Evolutionary conservation across 352 stramenopile species (phyloP).

Genomic region (Globisporangium spiculum): DNA sequence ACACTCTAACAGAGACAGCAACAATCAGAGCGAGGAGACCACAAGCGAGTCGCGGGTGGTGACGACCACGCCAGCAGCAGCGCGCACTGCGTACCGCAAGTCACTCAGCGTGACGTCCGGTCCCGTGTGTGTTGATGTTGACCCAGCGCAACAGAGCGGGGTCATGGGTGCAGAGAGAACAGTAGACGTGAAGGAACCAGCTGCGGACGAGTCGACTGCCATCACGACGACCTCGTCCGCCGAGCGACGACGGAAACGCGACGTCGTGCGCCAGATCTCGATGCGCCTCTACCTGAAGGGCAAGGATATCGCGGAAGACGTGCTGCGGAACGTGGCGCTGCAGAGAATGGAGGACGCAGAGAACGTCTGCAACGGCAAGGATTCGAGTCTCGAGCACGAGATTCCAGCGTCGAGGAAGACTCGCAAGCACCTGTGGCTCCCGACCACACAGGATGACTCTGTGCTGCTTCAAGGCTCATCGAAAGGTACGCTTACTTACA

Average conservation of each 20-base stretch:
- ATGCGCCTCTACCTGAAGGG: slow-evolving; percentile 76
- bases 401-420: slow-evolving; percentile 62
- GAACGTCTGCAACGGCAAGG: slow-evolving; percentile 33
- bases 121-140: slow-evolving; percentile 7
- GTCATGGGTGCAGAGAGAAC: slow-evolving; percentile 7
- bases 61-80: not conserved
- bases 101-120: slow-evolving; percentile 7
- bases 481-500: slow-evolving; percentile 15
- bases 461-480: slow-evolving; percentile 37
- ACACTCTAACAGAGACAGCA: not conserved
- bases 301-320: slow-evolving; percentile 57
- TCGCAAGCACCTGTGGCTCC: slow-evolving; percentile 69
- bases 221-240: slow-evolving; percentile 1
- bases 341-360: slow-evolving; percentile 62
- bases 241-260: slow-evolving; percentile 45
- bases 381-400: slow-evolving; percentile 62
- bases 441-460: slow-evolving; percentile 76
- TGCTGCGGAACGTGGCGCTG: slow-evolving; percentile 59
- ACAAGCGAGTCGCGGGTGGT: not conserved
- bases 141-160: slow-evolving; percentile 10
- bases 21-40: slow-evolving; percentile 15
- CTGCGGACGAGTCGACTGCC: slow-evolving; percentile 1
- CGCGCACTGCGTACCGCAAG: slow-evolving; percentile 10
- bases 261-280: slow-evolving; percentile 74
- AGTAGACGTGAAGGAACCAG: slow-evolving; percentile 5